Evolutionary conservation across 2,329 filamentous ascomycete species (phyloP).

Genomic region (Coleophoma cylindrospora): DNA sequence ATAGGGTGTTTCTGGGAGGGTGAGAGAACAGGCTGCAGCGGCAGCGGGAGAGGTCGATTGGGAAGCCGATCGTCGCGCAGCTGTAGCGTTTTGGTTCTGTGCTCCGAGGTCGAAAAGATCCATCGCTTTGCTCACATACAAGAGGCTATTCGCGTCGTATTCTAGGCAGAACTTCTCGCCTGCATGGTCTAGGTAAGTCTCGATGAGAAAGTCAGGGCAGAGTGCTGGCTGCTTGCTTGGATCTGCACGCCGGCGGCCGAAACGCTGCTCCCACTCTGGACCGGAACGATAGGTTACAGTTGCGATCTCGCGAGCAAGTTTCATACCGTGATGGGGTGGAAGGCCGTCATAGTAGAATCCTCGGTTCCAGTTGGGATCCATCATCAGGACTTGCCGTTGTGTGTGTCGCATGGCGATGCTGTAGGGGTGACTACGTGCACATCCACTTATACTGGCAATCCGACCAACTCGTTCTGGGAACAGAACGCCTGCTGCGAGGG

Average conservation of each 20-base stretch:
- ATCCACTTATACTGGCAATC: conserved; percentile 87
- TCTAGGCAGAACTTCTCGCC: conserved; percentile 97
- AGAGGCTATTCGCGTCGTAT: conserved; percentile 90
- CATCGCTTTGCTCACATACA: conserved; percentile 99
- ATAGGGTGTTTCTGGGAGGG: conserved; percentile 78
- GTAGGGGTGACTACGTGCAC: conserved; percentile 91
- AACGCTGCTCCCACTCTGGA: conserved; percentile 95
- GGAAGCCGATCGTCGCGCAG: conserved; percentile 56
- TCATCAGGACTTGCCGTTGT: conserved; percentile 96
- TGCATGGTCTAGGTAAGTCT: conserved; percentile 96
- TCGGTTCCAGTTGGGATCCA: conserved; percentile 95
- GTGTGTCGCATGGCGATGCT: conserved; percentile 98
- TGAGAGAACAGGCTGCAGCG: conserved; percentile 64
- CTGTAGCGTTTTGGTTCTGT: conserved; percentile 61
- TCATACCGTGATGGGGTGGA: conserved; percentile 95
- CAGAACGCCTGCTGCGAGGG: conserved; percentile 77
- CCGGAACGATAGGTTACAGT: conserved; percentile 96
- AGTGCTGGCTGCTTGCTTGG: conserved; percentile 80
- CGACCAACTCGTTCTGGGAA: conserved; percentile 78
- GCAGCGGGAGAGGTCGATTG: conserved; percentile 42
- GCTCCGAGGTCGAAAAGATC: conserved; percentile 89
- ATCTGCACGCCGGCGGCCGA: conserved; percentile 83
- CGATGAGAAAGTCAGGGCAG: conserved; percentile 96
- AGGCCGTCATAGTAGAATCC: conserved; percentile 89
- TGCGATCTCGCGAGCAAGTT: conserved; percentile 92